A percentile compares a stretch with the other conserved stretches of the same genome.
Evolutionary conservation across 2,329 filamentous ascomycete genomes (phyloP).

Genomic region (Aspergillus flavus): DNA sequence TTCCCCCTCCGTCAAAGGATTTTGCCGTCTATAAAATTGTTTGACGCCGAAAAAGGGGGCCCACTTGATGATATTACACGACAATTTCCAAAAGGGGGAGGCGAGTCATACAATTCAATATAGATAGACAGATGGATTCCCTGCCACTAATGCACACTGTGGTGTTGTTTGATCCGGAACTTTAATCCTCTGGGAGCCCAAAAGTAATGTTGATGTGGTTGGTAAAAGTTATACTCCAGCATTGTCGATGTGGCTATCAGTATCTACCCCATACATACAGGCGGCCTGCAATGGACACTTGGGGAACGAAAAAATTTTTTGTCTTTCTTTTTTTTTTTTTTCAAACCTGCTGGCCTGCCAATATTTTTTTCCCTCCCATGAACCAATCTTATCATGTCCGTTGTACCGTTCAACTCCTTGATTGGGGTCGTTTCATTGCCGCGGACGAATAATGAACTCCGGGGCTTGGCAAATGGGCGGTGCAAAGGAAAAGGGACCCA

Average conservation of each 20-base stretch:
- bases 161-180: constrained; percentile 1
- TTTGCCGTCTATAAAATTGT: background rate
- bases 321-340: no score
- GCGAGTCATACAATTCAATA: constrained; percentile 1
- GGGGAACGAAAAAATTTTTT: background rate
- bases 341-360: no score
- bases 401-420: constrained; percentile 2
- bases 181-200: background rate
- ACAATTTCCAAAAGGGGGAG: background rate
- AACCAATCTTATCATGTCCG: background rate
- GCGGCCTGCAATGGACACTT: background rate
- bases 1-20: background rate
- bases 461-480: constrained; percentile 11
- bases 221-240: background rate
- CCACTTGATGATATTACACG: background rate
- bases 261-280: background rate
- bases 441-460: constrained; percentile 1
- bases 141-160: background rate
- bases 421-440: constrained; percentile 1
- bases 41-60: background rate
- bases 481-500: constrained; percentile 5
- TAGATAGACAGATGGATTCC: background rate
- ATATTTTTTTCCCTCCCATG: background rate
- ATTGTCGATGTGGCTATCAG: background rate
- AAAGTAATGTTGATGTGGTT: background rate